Base-by-base conservation (phyloP, 2,329 filamentous ascomycete species). In the Colletotrichum liriopes region DNA sequence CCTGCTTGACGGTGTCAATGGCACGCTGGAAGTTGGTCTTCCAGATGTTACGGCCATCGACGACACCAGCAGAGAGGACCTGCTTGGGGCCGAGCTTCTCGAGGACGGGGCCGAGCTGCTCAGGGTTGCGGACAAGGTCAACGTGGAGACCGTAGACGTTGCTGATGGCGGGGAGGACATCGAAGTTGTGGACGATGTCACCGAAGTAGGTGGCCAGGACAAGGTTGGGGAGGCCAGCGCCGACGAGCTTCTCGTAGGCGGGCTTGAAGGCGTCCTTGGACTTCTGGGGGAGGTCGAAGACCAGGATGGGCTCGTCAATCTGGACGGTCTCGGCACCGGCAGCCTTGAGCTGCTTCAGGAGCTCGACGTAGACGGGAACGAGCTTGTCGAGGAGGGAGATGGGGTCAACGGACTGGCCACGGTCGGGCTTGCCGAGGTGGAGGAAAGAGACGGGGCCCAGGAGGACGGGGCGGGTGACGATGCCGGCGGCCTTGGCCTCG, bases 31-130 rank as follows among this genome's bases (percentile, higher is more conserved):
- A 93, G 92, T 98, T 97, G 87, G 95, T 98, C 94, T 99, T 99
- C 96, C 96, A 99, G 90, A 99, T 98, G 91, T 99, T 99, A 81
- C 96, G 95, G 80, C 96, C 96, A 80, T 99, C 95, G 77, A 99
- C 96, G 79, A 99, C 93, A 94, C 96, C 96, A 76, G 92, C 93
- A 77, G 96, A 99, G 77, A 99, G 92, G 78, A 95, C 86, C 83
- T 98, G 97, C 84, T 95, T 94, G 83, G 94, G 86, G 83, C 94
- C 95, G 76, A 99, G 91, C 80, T 95, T 92, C 81, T 87, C 89
- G 78, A 94, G 84, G 80, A 99, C 94, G 77, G 93, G 91, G 74
- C 96, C 92, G 76, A 99, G 93, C 89, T 99, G 96, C 90, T 98
- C 96, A 67, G 96, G 96, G 90, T 98, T 96, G 84, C 96, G 95